Percentiles rank a stretch among this genome's conserved stretches.
phyloP scores from a whole-genome alignment of 2,329 filamentous ascomycete genomes.

The Neoscytalidium dimidiatum region DNA sequence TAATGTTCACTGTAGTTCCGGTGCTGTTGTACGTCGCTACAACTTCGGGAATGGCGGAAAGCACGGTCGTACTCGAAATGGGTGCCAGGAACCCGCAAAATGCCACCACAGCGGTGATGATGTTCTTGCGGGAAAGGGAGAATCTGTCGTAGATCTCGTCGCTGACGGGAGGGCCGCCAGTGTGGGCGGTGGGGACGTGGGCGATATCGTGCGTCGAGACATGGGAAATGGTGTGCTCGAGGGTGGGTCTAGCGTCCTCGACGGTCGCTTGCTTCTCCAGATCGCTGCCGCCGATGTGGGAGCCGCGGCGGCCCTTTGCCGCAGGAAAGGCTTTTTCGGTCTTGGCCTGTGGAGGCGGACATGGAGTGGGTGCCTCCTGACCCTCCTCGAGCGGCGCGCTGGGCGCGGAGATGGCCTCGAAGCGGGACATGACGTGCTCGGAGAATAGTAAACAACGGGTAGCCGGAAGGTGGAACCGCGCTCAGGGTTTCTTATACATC shows the following conservation, averaged over 20 bases:
- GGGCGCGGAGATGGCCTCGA: conserved; percentile 17
- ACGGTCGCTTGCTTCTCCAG: conserved; percentile 15
- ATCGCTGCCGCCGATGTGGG: background rate
- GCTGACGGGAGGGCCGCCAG: background rate
- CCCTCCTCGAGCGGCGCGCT: background rate
- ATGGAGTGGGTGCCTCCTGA: background rate
- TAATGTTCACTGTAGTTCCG: conserved; percentile 69
- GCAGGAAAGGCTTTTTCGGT: background rate
- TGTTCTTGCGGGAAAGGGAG: conserved; percentile 60
- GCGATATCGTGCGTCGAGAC: conserved; percentile 24
- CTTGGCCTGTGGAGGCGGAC: background rate
- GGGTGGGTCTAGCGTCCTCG: conserved; percentile 24
- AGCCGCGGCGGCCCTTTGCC: background rate
- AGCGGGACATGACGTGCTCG: conserved; percentile 14
- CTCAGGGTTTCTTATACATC: background rate
- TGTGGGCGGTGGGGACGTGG: conserved; percentile 2
- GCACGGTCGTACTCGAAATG: conserved; percentile 70
- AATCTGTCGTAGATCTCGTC: conserved; percentile 66
- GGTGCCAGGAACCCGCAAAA: conserved; percentile 78
- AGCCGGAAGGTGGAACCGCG: background rate
- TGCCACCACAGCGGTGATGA: conserved; percentile 69
- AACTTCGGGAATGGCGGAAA: conserved; percentile 75
- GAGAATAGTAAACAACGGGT: background rate
- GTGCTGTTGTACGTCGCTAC: conserved; percentile 65
- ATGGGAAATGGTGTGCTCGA: conserved; percentile 35